Evolutionary conservation across 2,329 filamentous ascomycete genomes (phyloP).

Genomic region (Aspergillus intermedius): DNA sequence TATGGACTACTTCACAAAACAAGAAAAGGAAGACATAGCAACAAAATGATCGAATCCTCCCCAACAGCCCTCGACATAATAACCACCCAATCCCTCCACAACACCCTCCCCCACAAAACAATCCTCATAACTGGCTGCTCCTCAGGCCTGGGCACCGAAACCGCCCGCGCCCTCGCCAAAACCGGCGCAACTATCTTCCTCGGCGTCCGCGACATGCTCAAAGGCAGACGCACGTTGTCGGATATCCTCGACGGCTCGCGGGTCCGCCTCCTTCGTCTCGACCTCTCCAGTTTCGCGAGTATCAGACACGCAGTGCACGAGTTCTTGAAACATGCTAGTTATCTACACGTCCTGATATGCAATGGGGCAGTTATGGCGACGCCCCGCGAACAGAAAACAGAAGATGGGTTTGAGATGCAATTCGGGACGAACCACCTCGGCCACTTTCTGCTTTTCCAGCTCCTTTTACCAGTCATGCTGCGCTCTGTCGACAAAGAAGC

Average conservation of each 20-base stretch:
- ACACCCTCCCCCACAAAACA: conserved; percentile 18
- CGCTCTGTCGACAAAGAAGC: conserved; percentile 17
- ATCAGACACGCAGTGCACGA: conserved; percentile 16
- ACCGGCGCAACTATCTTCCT: conserved; percentile 36
- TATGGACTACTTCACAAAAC: too few species aligned
- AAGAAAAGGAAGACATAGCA: background rate
- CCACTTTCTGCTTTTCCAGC: conserved; percentile 26
- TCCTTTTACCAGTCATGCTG: conserved; percentile 13
- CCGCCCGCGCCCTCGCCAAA: conserved; percentile 29
- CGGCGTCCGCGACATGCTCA: conserved; percentile 28
- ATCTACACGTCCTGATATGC: conserved; percentile 9
- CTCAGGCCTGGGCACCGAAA: conserved; percentile 35
- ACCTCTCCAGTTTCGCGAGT: conserved; percentile 25
- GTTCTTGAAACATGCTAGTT: conserved; percentile 3
- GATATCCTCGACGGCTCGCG: conserved; percentile 15
- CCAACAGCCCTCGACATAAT: background rate
- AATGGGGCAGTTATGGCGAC: conserved; percentile 11
- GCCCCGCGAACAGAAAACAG: conserved; percentile 8
- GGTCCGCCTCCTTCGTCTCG: conserved; percentile 28
- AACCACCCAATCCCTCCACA: background rate
- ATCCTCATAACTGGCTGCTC: conserved; percentile 36
- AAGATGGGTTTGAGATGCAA: conserved; percentile 30
- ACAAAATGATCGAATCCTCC: background rate
- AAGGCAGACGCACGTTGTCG: conserved; percentile 22
- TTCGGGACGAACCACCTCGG: conserved; percentile 31